phyloP scores from a whole-genome alignment of 2,329 filamentous ascomycete genomes.

The Ilyonectria robusta region DNA sequence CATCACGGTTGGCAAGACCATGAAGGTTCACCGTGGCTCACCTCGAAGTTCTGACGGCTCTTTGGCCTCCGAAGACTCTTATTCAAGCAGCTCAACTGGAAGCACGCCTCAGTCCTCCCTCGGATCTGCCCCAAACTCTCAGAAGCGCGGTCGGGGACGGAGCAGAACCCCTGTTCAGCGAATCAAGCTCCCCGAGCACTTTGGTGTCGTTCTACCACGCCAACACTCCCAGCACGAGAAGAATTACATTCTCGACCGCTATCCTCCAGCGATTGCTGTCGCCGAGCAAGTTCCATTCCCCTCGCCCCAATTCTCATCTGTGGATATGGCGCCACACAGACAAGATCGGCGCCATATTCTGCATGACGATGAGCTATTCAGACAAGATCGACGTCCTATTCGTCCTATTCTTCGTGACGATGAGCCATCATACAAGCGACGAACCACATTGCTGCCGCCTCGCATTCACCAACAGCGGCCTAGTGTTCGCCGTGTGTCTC shows the following conservation, averaged over 20 bases:
- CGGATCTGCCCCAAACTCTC: conserved; percentile 27
- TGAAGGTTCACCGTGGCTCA: conserved; percentile 1
- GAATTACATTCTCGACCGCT: neutral
- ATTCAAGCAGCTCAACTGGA: conserved; percentile 19
- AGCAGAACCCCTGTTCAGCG: conserved; percentile 31
- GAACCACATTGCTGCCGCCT: conserved; percentile 28
- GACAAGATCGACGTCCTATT: conserved; percentile 12
- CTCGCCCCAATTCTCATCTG: neutral
- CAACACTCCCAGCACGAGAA: conserved; percentile 3
- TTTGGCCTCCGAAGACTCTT: conserved; percentile 15
- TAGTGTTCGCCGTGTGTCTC: conserved; percentile 35
- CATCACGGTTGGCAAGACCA: neutral
- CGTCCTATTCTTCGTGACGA: conserved; percentile 21
- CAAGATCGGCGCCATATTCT: conserved; percentile 13
- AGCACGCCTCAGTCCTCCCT: conserved; percentile 41
- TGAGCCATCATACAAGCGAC: conserved; percentile 15
- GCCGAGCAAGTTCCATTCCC: neutral
- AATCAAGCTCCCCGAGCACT: conserved; percentile 32
- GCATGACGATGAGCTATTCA: conserved; percentile 24
- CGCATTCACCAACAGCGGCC: conserved; percentile 38
- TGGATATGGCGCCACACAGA: conserved; percentile 6
- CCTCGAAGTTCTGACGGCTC: conserved; percentile 37
- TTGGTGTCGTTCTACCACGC: conserved; percentile 17
- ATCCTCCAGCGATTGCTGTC: neutral
- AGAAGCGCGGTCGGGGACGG: conserved; percentile 25